Evolutionary conservation across 805 yeast genomes (phyloP).

Genomic region (Candida ovalis): DNA sequence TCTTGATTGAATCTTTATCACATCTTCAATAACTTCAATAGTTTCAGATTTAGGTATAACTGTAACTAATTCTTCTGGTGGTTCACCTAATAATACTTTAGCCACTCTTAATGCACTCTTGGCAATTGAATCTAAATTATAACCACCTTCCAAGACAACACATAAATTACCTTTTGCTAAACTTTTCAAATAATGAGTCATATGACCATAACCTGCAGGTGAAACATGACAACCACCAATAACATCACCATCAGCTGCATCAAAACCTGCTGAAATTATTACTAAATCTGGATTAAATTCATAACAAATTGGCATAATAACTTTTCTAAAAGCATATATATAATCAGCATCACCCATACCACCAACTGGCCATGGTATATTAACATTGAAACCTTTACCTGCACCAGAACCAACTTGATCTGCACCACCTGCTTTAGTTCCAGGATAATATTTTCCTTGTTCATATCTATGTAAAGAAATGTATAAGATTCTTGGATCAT

Average conservation of each 20-base stretch:
- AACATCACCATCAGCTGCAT: constrained; percentile 97
- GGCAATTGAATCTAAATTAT: constrained; percentile 87
- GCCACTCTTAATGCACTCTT: constrained; percentile 89
- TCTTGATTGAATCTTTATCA: constrained; percentile 71
- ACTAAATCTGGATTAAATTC: constrained; percentile 93
- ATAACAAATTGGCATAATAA: constrained; percentile 81
- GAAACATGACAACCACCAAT: constrained; percentile 95
- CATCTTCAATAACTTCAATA: constrained; percentile 76
- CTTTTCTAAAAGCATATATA: constrained; percentile 80
- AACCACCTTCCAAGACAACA: constrained; percentile 95
- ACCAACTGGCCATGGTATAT: constrained; percentile 88
- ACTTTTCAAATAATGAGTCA: constrained; percentile 88
- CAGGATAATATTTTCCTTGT: constrained; percentile 90
- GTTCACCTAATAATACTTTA: constrained; percentile 88
- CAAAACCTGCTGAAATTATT: constrained; percentile 92
- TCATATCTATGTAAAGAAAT: constrained; percentile 92
- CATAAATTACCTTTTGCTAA: constrained; percentile 86
- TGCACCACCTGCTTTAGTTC: constrained; percentile 79
- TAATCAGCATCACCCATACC: constrained; percentile 97
- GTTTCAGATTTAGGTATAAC: constrained; percentile 72
- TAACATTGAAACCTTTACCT: constrained; percentile 85
- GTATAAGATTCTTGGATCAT: constrained; percentile 88
- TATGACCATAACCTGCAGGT: constrained; percentile 93
- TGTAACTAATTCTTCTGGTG: constrained; percentile 75
- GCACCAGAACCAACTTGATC: constrained; percentile 79